These are phyloP conservation scores for Syncephalis plumigaleata DNA, from an alignment of 371 early-diverging fungal species.

Conservation along the genomic window DNA sequence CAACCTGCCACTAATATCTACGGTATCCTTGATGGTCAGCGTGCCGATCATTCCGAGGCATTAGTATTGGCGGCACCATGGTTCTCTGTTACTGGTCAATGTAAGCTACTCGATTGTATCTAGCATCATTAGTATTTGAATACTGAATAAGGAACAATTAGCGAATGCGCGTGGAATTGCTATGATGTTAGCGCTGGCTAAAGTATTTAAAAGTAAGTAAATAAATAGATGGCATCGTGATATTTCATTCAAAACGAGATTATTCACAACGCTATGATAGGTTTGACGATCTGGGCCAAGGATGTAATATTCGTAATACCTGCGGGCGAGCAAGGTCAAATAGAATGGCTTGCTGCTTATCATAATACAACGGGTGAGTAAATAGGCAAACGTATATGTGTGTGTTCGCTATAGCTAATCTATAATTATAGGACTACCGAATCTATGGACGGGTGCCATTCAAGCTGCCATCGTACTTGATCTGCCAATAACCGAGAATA, in stretches of 20 bases:
- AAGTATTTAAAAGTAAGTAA: constrained; percentile 47
- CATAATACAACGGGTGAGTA: constrained; percentile 19
- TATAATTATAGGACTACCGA: constrained; percentile 1
- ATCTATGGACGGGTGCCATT: constrained; percentile 38
- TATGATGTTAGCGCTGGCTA: constrained; percentile 51
- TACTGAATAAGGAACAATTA: constrained; percentile 6
- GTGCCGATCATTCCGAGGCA: constrained; percentile 83
- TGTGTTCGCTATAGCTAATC: background rate
- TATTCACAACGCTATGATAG: constrained; percentile 10
- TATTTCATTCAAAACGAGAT: background rate
- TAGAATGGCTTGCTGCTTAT: constrained; percentile 83
- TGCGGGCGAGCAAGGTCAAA: constrained; percentile 52
- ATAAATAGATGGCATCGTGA: background rate
- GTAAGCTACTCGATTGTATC: constrained; percentile 2
- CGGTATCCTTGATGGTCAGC: constrained; percentile 65
- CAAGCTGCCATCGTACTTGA: constrained; percentile 81
- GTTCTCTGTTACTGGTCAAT: constrained; percentile 1
- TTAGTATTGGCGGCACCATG: constrained; percentile 32
- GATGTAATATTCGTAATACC: constrained; percentile 77
- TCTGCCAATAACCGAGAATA: constrained; percentile 49
- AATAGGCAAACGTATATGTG: constrained; percentile 1
- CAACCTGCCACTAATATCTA: constrained; percentile 55
- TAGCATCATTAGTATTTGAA: background rate
- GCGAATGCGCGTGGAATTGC: constrained; percentile 63
- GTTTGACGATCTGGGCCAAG: constrained; percentile 75